Base-by-base conservation (phyloP, 2,329 filamentous ascomycete species). In the Didymella pomorum region DNA sequence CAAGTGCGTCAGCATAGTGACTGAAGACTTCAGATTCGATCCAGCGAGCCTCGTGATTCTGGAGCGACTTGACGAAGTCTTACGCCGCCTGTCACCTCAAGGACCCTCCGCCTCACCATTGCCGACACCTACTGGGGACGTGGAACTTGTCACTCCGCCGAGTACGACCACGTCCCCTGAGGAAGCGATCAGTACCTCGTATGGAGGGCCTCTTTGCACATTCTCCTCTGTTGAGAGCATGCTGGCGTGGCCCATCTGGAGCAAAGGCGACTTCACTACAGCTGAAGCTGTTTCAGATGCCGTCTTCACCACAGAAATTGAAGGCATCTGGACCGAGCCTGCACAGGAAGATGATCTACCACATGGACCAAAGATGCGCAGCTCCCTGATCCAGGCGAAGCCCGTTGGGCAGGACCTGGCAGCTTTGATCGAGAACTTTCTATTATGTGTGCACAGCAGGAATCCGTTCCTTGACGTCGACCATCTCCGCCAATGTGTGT, bases 31-130 rank as follows among this genome's bases (percentile, higher is more conserved):
- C 16, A 43, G 41, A 4, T 43, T 43, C 6, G 41, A 43, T 26
- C 41, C 41, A 25, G 41, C 41, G 6, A 43, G 41, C 23, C 23
- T 43, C 1, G 18, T 43, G 21, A 43, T 43, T n/a, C 6, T 43
- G 41, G 41, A 43, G 23, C 41, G 41, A n/a, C 41, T 43, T 10
- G 41, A 43, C 23, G 41, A 43, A 23, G 41, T 43, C 41, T 14
- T 43, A 7, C 41, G 41, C 14, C 41, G 41, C 7, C 21, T 43
- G 6, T 12, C 41, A 43, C 26, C 41, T 26, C 41, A 26, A 26
- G 41, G 12, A 4, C 41, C 10, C 18, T 12, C 6, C 2, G 23
- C 7, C 10, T 26, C 23, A 2, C 21, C 41, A 43, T 10, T n/a
- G 14, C 14, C 41, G 4, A n/a, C 41, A 10, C 18, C 11, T 14